Base-by-base conservation (phyloP, 2,329 filamentous ascomycete genomes). In the Penicillium janthinellum region DNA sequence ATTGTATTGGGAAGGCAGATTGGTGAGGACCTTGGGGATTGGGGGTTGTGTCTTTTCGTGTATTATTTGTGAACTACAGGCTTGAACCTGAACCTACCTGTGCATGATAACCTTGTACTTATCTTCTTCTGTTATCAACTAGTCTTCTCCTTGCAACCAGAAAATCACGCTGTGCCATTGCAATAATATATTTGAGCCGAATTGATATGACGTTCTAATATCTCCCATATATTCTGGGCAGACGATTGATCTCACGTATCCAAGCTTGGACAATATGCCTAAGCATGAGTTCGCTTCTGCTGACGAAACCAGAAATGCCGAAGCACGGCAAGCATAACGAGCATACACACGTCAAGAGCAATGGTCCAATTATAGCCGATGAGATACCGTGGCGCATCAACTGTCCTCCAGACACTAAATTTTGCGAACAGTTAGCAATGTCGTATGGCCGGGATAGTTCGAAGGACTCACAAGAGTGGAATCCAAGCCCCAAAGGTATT, bases 401-500 rank as follows among this genome's bases (percentile, higher is more conserved):
- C 66, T 7, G 69, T 71, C 44, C 69, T 71, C 68, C 67, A 71
- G 7, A 69, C 64, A 47, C 66, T 68, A 50, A 7, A 37, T 25
- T 11, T 20, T 34, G 4, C 11, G n/a, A 31, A 10, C 6, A 6
- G 31, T 37, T 12, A 41, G n/a, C 2, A 17, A 53, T 38, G 52
- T 45, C 17, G 25, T 20, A 38, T n/a, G 0, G 14, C 6, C 5
- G 8, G 4, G 12, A 14, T 10, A n/a, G 34, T 12, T 17, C 15
- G 11, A 17, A 42, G 5, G 2, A 60, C 66, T 60, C 53, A 67
- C 66, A 68, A 70, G 39, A 69, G 60, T 15, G 68, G 70, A 39
- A 70, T 57, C 68, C 69, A 72, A 45, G 70, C 64, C 28, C 69
- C 70, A 60, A 71, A 71, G 1, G 69, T 66, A 65, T 71, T 70